Conservation (phyloP, 495 filamentous ascomycete species). For the Talaromyces thailandensis region DNA sequence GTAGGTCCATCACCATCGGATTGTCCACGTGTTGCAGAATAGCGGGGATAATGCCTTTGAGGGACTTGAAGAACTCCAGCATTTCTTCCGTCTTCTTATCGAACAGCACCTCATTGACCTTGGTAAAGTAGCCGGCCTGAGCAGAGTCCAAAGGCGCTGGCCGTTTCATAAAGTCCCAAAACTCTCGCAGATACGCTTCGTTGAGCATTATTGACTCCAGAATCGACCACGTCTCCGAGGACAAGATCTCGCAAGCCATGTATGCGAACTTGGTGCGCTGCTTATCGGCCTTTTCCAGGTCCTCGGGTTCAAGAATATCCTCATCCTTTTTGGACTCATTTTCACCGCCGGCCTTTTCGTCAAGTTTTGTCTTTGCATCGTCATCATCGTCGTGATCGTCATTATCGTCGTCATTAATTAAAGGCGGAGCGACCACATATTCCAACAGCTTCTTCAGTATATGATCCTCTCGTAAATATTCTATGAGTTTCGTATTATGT, state of each 20-base stretch:
- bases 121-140: conserved; percentile 96
- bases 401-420: conserved; percentile 55
- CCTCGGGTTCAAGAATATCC: conserved; percentile 41
- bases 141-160: conserved; percentile 77
- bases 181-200: conserved; percentile 61
- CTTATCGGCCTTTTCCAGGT: conserved; percentile 73
- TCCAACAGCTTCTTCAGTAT: conserved; percentile 81
- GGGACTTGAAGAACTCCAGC: conserved; percentile 74
- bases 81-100: conserved; percentile 98
- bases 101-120: conserved; percentile 91
- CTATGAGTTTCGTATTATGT: conserved; percentile 95
- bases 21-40: conserved; percentile 94
- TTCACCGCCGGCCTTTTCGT: conserved; percentile 14
- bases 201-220: conserved; percentile 86
- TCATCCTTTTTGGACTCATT: conserved; percentile 33
- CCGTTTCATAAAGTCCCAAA: conserved; percentile 84
- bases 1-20: conserved; percentile 96
- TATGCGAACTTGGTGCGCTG: conserved; percentile 84
- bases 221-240: conserved; percentile 94
- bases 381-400: conserved; percentile 47
- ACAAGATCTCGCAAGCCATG: conserved; percentile 84
- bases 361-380: conserved; percentile 37
- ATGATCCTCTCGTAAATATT: conserved; percentile 82
- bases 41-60: conserved; percentile 71
- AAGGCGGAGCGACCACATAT: conserved; percentile 76